A percentile compares a stretch with the other conserved stretches of the same genome.
These are phyloP conservation scores for Pseudonitzschia pungens DNA, from an alignment of 108 stramenopile species.

Conservation along the genomic window DNA sequence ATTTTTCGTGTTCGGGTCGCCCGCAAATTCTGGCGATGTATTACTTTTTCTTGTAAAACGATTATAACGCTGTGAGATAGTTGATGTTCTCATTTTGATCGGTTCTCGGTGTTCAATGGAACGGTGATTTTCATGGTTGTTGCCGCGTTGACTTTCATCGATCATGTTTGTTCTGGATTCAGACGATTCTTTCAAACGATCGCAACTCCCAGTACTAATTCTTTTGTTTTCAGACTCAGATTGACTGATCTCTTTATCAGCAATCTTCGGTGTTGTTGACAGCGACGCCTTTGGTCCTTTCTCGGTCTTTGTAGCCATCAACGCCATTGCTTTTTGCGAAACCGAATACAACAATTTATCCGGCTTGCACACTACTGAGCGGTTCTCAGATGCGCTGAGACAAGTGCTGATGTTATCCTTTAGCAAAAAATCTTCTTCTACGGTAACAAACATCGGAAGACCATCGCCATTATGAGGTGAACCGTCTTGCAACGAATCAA, in stretches of 20 bases:
- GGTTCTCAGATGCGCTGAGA: slow-evolving; percentile 14
- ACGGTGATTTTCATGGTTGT: not conserved
- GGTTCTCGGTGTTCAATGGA: not conserved
- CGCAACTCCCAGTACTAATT: too few species aligned
- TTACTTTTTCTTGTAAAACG: not conserved
- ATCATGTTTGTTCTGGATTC: too few species aligned
- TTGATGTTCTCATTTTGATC: not conserved
- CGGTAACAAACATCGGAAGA: not conserved
- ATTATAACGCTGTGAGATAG: not conserved
- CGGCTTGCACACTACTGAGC: slow-evolving; percentile 14
- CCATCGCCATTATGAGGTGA: not conserved
- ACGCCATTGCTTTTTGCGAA: slow-evolving; percentile 4
- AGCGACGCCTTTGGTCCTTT: not conserved
- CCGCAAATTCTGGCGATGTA: not conserved
- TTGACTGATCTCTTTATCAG: too few species aligned
- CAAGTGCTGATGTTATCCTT: slow-evolving; percentile 14
- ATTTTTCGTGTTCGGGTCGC: not conserved
- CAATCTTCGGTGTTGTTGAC: not conserved
- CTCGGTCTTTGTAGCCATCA: not conserved
- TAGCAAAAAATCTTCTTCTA: slow-evolving; percentile 14
- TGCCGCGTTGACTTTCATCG: not conserved
- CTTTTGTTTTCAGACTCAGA: too few species aligned
- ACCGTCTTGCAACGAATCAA: not conserved
- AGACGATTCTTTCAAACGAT: too few species aligned
- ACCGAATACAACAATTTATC: not conserved